These are phyloP conservation scores for Cynanchum wilfordii DNA, from an alignment of 257 asterid genomes.

Conservation along the genomic window DNA sequence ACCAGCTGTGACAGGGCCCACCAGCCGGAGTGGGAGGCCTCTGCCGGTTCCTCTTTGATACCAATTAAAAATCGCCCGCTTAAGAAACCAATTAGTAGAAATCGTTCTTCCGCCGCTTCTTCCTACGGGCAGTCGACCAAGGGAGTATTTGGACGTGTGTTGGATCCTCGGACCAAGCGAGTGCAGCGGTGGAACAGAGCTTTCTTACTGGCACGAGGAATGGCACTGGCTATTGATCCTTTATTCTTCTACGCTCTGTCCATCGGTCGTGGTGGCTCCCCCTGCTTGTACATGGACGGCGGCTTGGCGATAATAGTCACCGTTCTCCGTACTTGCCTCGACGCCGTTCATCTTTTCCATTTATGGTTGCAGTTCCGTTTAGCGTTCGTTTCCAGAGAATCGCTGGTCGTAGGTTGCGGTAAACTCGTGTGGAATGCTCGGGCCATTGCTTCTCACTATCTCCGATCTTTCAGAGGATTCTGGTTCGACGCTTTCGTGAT, in stretches of 20 bases:
- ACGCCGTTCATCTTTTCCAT: slow-evolving; percentile 77
- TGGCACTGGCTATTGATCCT: slow-evolving; percentile 89
- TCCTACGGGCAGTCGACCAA: neutral
- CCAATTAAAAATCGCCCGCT: slow-evolving; percentile 51
- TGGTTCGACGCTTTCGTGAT: slow-evolving; percentile 93
- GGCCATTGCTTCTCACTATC: slow-evolving; percentile 65
- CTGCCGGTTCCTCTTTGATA: slow-evolving; percentile 78
- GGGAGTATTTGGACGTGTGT: slow-evolving; percentile 38
- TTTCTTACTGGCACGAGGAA: slow-evolving; percentile 80
- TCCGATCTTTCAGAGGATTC: slow-evolving; percentile 68
- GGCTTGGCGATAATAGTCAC: slow-evolving; percentile 59
- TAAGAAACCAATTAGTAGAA: slow-evolving; percentile 11
- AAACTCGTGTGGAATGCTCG: slow-evolving; percentile 97
- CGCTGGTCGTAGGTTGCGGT: slow-evolving; percentile 87
- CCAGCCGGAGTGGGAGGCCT: slow-evolving; percentile 93
- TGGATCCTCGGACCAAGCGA: slow-evolving; percentile 83
- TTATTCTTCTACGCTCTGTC: slow-evolving; percentile 82
- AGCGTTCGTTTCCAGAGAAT: slow-evolving; percentile 88
- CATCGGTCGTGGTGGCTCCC: slow-evolving; percentile 67
- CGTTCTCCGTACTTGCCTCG: slow-evolving; percentile 69
- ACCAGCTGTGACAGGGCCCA: slow-evolving; percentile 79
- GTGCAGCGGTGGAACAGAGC: slow-evolving; percentile 88
- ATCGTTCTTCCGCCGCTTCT: slow-evolving; percentile 15
- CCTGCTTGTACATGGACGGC: slow-evolving; percentile 75
- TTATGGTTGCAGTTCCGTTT: slow-evolving; percentile 81